Percentiles rank a stretch among this genome's conserved stretches.
phyloP scores from a whole-genome alignment of 306 rosid species.

The Pyrus communis region DNA sequence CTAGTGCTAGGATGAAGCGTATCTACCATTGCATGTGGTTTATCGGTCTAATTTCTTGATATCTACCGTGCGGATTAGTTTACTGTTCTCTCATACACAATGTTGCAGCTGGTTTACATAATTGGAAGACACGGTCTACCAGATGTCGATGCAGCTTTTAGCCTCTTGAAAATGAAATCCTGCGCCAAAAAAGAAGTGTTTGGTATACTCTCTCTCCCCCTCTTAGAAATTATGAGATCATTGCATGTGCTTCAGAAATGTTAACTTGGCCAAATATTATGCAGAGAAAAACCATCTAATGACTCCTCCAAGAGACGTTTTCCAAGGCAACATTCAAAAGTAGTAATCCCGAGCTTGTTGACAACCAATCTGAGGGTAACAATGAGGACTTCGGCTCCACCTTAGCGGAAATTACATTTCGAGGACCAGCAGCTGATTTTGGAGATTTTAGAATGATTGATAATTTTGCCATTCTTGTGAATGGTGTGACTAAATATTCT shows the following conservation, averaged over 20 bases:
- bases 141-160: slow-evolving; percentile 34
- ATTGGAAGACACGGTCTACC: slow-evolving; percentile 22
- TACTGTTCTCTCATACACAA: neutral
- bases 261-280: neutral
- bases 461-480: slow-evolving; percentile 24
- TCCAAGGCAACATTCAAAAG: slow-evolving; percentile 7
- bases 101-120: slow-evolving; percentile 31
- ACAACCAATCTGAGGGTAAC: slow-evolving; percentile 6
- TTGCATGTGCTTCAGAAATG: neutral
- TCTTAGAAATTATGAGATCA: neutral
- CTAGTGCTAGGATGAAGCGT: neutral
- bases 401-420: slow-evolving; percentile 4
- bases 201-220: slow-evolving; percentile 11
- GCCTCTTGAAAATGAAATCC: slow-evolving; percentile 18
- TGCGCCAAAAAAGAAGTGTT: neutral
- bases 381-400: slow-evolving; percentile 6
- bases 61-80: too few species aligned
- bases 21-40: neutral
- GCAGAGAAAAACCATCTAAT: neutral
- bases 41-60: neutral
- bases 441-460: slow-evolving; percentile 23
- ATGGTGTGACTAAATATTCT: slow-evolving; percentile 30
- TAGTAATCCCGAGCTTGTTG: neutral
- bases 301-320: neutral
- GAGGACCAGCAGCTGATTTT: slow-evolving; percentile 11